These are phyloP conservation scores for Penicillium crystallinum DNA, from an alignment of 495 filamentous ascomycete species.

Conservation along the genomic window DNA sequence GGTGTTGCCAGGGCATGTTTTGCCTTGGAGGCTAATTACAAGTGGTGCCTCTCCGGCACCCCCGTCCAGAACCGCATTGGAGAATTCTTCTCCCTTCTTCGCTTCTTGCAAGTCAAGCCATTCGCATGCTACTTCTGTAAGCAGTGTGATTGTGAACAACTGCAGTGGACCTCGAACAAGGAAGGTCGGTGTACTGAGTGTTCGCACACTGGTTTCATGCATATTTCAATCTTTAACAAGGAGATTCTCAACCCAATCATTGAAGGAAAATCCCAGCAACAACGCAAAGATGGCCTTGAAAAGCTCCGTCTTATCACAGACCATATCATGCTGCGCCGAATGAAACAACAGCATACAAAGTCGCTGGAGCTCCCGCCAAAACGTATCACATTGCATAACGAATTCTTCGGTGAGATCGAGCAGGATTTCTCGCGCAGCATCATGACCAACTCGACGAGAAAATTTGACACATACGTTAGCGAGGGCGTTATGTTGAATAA, in stretches of 20 bases:
- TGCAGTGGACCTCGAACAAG: slow-evolving; percentile 77
- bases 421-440: slow-evolving; percentile 93
- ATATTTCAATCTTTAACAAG: slow-evolving; percentile 94
- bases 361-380: slow-evolving; percentile 95
- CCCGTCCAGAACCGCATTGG: slow-evolving; percentile 95
- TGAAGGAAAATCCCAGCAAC: slow-evolving; percentile 41
- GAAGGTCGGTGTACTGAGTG: slow-evolving; percentile 65
- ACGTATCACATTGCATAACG: slow-evolving; percentile 82
- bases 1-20: slow-evolving; percentile 92
- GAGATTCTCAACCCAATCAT: slow-evolving; percentile 76
- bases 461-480: slow-evolving; percentile 93
- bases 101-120: slow-evolving; percentile 80
- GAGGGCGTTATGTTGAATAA: slow-evolving; percentile 95
- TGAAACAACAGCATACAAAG: slow-evolving; percentile 86
- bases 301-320: slow-evolving; percentile 84
- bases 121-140: slow-evolving; percentile 94
- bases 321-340: slow-evolving; percentile 87
- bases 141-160: slow-evolving; percentile 65
- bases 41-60: slow-evolving; percentile 93
- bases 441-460: slow-evolving; percentile 79
- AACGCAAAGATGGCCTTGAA: slow-evolving; percentile 60
- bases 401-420: slow-evolving; percentile 94
- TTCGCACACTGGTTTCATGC: slow-evolving; percentile 64
- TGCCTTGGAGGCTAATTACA: slow-evolving; percentile 76
- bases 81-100: slow-evolving; percentile 91